phyloP scores from a whole-genome alignment of 2,329 filamentous ascomycete genomes.

The Massarina eburnea region DNA sequence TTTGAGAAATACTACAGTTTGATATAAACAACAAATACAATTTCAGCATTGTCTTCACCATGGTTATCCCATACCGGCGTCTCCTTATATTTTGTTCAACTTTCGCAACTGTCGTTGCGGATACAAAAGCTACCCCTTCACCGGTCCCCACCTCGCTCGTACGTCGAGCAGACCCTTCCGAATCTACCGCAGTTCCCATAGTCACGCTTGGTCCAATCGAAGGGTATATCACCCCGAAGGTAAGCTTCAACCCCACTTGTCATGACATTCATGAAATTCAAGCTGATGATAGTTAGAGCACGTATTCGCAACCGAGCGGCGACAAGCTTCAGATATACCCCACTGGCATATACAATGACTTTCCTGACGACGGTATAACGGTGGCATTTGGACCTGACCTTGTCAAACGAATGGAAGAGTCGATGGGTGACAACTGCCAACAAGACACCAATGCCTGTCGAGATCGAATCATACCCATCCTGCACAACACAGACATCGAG shows the following conservation, averaged over 20 bases:
- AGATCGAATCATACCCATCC: constrained; percentile 8
- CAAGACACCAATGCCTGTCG: constrained; percentile 6
- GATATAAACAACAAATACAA: too few relatives aligned
- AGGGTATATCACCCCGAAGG: constrained; percentile 2
- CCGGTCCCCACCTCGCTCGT: neutral
- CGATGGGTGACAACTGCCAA: constrained; percentile 5
- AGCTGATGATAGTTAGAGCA: neutral
- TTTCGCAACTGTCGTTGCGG: too few relatives aligned
- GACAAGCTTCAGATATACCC: constrained; percentile 12
- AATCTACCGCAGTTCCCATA: constrained; percentile 1
- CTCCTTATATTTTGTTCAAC: too few relatives aligned
- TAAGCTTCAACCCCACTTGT: neutral
- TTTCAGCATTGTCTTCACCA: too few relatives aligned
- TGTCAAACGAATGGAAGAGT: constrained; percentile 7
- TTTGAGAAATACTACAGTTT: too few relatives aligned
- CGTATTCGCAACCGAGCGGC: constrained; percentile 3
- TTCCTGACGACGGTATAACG: constrained; percentile 11
- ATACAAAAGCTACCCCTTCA: too few relatives aligned
- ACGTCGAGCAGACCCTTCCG: neutral
- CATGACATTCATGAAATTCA: neutral
- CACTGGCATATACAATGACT: constrained; percentile 8
- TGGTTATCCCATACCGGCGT: too few relatives aligned
- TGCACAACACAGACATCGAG: constrained; percentile 10
- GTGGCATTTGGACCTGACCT: constrained; percentile 13
- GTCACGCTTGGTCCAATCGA: constrained; percentile 5